Base-by-base conservation (phyloP, 805 yeast genomes). In the Candida endomychidarum region DNA sequence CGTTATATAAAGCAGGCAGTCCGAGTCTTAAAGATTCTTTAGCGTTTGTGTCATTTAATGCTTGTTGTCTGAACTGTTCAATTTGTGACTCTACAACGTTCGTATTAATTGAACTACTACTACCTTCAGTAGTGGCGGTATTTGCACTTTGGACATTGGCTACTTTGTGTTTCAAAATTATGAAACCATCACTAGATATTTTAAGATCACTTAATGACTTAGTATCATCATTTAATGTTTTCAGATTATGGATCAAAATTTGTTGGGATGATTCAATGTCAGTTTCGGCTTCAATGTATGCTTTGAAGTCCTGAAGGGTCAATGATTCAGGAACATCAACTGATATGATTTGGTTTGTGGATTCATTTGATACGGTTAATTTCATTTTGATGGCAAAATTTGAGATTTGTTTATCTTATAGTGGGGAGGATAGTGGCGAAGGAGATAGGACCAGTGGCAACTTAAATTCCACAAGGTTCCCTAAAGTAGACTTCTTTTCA, bases 241-340 rank as follows among this genome's bases (percentile, higher is more conserved):
- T 62, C 43, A 75, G 74, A 46, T 81, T 72, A 50, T 66, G 67
- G 16, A 66, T 55, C 34, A 87, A 50, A n/a, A 66, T 58, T 53
- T 83, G 85, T 11, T 61, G 51, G 0, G 56, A 51, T 3, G 73
- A 61, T 8, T 67, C 63, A 37, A 83, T 72, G 10, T 67, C 72
- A 7, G 88, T 74, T 53, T 87, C 96, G 1, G 83, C 78, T 45
- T 81, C 83, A 8, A 89, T 54, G 47, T 83, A 79, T 0, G 91
- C 95, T 43, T 77, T 72, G 48, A 90, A 73, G 56, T 89, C 96
- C 10, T 58, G 67, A 8, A 88, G 56, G 0, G 78, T 57, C 68
- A 88, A 73, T 10, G 81, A 83, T 1, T 65, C 75, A 3, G 86
- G 75, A 4, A 87, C 73, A 38, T 88, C 96, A 1, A 86, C 71